Conservation (phyloP, 345 rosid genomes). For the Salix suchowensis region DNA sequence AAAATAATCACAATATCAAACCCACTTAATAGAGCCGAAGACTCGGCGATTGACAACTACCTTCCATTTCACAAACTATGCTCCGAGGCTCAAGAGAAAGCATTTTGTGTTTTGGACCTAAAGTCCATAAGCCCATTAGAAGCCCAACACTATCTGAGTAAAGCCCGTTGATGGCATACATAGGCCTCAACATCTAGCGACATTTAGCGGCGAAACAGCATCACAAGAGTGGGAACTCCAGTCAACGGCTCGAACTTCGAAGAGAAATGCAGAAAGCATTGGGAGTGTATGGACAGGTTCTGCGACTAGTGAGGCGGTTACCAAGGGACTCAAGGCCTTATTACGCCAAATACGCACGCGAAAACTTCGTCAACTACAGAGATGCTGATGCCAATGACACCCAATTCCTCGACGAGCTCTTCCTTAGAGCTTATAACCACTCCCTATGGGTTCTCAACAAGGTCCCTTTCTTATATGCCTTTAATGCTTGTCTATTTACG, state of each 20-base stretch:
- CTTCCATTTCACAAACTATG: too few relatives aligned
- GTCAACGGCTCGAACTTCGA: neutral
- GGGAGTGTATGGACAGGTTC: slow-evolving; percentile 65
- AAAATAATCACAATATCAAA: too few relatives aligned
- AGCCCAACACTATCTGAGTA: neutral
- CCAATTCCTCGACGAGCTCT: slow-evolving; percentile 68
- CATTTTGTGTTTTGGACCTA: too few relatives aligned
- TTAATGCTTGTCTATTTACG: neutral
- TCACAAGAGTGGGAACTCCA: neutral
- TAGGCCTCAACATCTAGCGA: neutral
- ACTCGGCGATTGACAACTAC: too few relatives aligned
- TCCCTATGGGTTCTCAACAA: slow-evolving; percentile 91
- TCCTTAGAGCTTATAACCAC: slow-evolving; percentile 74
- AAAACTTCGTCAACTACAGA: slow-evolving; percentile 82
- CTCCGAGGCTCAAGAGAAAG: too few relatives aligned
- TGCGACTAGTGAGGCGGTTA: slow-evolving; percentile 69
- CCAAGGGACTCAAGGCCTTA: slow-evolving; percentile 76
- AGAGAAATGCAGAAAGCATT: slow-evolving; percentile 66
- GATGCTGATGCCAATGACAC: slow-evolving; percentile 58
- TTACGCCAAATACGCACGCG: slow-evolving; percentile 87
- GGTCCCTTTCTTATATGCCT: slow-evolving; percentile 27
- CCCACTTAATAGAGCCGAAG: too few relatives aligned
- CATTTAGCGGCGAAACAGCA: neutral
- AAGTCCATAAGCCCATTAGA: too few relatives aligned
- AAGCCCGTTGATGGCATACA: neutral